A percentile compares a stretch with the other conserved stretches of the same genome.
Evolutionary conservation across 2,329 filamentous ascomycete genomes (phyloP).

Genomic region (Sarocladium strictum): DNA sequence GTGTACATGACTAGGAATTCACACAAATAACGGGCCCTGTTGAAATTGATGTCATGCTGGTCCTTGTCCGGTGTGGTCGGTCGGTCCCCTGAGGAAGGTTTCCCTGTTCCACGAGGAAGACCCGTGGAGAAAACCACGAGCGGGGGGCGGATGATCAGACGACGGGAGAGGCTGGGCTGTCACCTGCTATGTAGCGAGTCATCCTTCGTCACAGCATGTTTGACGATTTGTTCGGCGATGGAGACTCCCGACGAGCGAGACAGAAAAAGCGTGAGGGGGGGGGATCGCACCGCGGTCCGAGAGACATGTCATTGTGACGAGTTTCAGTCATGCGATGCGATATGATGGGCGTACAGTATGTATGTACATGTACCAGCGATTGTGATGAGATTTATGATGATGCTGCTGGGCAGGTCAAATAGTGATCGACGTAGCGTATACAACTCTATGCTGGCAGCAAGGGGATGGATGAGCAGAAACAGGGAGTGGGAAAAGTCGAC

Average conservation of each 20-base stretch:
- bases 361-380: neutral
- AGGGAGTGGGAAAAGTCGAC: too few species aligned
- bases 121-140: conserved; percentile 6
- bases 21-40: neutral
- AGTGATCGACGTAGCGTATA: too few species aligned
- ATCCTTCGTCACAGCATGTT: conserved; percentile 1
- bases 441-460: too few species aligned
- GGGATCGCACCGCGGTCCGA: neutral
- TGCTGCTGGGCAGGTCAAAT: too few species aligned
- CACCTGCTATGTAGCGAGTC: conserved; percentile 3
- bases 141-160: conserved; percentile 6
- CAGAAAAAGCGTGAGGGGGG: too few species aligned
- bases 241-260: neutral
- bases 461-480: too few species aligned
- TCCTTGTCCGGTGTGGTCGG: neutral
- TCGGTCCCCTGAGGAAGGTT: neutral
- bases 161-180: neutral
- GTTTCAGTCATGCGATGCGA: neutral
- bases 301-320: neutral
- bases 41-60: conserved; percentile 4
- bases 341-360: neutral
- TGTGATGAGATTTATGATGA: too few species aligned
- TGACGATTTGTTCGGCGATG: conserved; percentile 1
- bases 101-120: neutral
- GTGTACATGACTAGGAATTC: neutral